A percentile compares a stretch with the other conserved stretches of the same genome.
Conservation (phyloP, 129 eudicot species). For the Lactuca sativa region DNA sequence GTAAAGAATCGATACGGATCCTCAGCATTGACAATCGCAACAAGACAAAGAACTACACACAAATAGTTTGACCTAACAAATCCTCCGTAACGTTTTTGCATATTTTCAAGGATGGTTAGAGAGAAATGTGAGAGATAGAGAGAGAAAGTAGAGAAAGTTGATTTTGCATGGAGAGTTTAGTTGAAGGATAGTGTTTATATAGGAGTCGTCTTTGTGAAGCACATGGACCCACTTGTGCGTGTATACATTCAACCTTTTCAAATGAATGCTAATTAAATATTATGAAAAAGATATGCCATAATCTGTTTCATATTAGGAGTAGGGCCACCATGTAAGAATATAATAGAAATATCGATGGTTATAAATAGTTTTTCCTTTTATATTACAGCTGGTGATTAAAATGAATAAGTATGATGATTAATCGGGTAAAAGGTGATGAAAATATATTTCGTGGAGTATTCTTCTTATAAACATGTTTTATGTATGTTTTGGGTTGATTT, state of each 20-base stretch:
- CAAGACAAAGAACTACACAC: slow-evolving; percentile 14
- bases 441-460: neutral
- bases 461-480: too few relatives aligned
- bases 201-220: slow-evolving; percentile 19
- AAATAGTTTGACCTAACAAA: neutral
- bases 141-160: neutral
- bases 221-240: slow-evolving; percentile 33
- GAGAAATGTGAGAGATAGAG: neutral
- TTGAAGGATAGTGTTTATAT: slow-evolving; percentile 33
- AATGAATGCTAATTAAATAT: too few relatives aligned
- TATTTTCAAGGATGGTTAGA: slow-evolving; percentile 9
- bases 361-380: neutral
- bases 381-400: neutral
- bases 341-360: neutral
- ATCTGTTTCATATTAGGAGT: neutral
- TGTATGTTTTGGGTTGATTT: too few relatives aligned
- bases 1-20: slow-evolving; percentile 61
- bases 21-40: slow-evolving; percentile 45
- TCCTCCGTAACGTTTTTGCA: slow-evolving; percentile 22
- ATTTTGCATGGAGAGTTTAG: slow-evolving; percentile 31
- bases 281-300: neutral
- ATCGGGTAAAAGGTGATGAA: neutral
- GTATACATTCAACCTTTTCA: neutral
- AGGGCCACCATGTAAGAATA: neutral
- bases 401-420: neutral